Evolutionary conservation across 495 filamentous ascomycete genomes (phyloP).

Genomic region (Bathelium albidoporum): DNA sequence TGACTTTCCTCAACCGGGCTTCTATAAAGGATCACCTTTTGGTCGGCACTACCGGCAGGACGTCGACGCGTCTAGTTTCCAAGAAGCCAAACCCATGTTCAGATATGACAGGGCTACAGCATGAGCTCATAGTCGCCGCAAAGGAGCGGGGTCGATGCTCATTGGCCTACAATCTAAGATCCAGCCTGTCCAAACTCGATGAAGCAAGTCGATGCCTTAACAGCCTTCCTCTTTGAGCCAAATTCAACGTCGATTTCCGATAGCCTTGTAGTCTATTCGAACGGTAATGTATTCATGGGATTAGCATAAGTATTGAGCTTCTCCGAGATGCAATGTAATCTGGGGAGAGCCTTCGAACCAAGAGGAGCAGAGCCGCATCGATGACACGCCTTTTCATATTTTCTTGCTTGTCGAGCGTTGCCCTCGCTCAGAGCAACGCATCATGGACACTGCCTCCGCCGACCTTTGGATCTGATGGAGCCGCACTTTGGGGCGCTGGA

Average conservation of each 20-base stretch:
- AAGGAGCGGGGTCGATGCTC: not conserved
- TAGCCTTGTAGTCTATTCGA: not conserved
- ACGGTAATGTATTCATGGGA: not conserved
- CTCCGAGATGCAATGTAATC: too few relatives aligned
- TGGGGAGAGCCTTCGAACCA: too few relatives aligned
- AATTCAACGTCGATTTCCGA: not conserved
- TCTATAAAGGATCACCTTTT: too few relatives aligned
- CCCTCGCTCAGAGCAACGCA: not conserved
- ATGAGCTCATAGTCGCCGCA: not conserved
- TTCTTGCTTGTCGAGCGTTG: not conserved
- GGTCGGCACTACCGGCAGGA: not conserved
- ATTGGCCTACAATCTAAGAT: not conserved
- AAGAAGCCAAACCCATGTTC: not conserved
- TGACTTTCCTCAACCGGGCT: too few relatives aligned
- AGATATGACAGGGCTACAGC: not conserved
- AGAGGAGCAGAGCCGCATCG: too few relatives aligned
- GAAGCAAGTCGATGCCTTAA: conserved; percentile 2
- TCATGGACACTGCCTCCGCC: not conserved
- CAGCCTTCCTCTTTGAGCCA: conserved; percentile 2
- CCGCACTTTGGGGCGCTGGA: conserved; percentile 8
- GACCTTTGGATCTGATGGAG: not conserved
- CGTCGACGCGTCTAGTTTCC: not conserved
- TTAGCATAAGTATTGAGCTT: not conserved
- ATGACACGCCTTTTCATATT: not conserved
- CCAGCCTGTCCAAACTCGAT: not conserved